Base-by-base conservation (phyloP, 371 early-diverging fungal genomes). In the Sporodiniella umbellata region DNA sequence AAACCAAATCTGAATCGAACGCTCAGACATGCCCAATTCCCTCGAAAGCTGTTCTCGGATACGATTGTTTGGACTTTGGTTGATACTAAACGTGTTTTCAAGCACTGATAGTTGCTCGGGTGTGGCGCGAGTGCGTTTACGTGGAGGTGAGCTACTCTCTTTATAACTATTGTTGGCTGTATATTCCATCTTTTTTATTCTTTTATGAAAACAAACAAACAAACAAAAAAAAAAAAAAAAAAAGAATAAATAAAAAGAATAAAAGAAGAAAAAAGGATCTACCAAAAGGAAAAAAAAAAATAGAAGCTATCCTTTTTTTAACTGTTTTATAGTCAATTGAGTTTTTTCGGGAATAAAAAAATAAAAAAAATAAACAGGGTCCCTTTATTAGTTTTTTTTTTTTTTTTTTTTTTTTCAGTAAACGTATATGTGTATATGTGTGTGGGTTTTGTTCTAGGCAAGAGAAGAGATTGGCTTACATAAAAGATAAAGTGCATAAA, bases 1-100 rank as follows among this genome's bases (percentile, higher is more conserved):
- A 78, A 98, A 98, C 99, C 99, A 97, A 49, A 97, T 92, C 69
- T 96, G 94, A 43, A 98, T 92, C 8, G 91, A 84, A 57, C 91
- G 80, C 50, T 84, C 84, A 21, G 93, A 88, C 94, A 96, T 94
- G 50, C 84, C 81, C 23, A 96, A 83, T 55, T 91, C 81, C 48
- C 78, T 76, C 31, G 91, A 86, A 19, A 96, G 78, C 28, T 81
- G 79, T 60, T 86, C 88, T 48, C 96, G 85, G 47, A 90, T 75
- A 48, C 87, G 79, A 23, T 78, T 81, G 37, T 85, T 85, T 37
- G 88, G 88, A 30, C 83, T 62, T 54, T 78, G 69, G 66, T 88
- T 78, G 30, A 74, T 60, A 67, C 72, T 60, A 58, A 86, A 88
- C 4, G 83, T 79, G 47, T 81, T 77, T 70, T 85, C 86, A 15